A percentile compares a stretch with the other conserved stretches of the same genome.
phyloP scores from a whole-genome alignment of 352 stramenopile species.

The Sclerospora graminicola region DNA sequence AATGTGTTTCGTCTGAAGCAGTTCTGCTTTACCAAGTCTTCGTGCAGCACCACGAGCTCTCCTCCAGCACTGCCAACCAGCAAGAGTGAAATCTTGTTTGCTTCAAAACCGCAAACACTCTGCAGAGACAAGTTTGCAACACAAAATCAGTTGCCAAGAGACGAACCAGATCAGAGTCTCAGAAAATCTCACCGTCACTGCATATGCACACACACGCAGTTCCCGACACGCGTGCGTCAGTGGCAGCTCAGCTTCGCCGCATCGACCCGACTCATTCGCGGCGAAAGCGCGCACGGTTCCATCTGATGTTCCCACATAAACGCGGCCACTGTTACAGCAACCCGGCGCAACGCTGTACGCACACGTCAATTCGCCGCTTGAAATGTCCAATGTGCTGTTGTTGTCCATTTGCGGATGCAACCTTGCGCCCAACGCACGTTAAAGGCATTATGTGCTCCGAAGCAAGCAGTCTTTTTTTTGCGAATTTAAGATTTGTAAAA shows the following conservation, averaged over 20 bases:
- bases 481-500: too few species aligned
- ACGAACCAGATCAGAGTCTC: background rate
- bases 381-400: background rate
- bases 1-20: background rate
- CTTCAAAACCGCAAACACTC: constrained; percentile 25
- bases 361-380: constrained; percentile 16
- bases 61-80: constrained; percentile 27
- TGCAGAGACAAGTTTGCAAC: constrained; percentile 10
- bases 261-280: constrained; percentile 15
- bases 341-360: background rate
- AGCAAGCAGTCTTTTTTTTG: constrained; percentile 7
- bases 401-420: constrained; percentile 18
- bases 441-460: too few species aligned
- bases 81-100: constrained; percentile 13
- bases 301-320: constrained; percentile 19
- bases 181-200: constrained; percentile 17
- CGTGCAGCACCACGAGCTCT: constrained; percentile 37
- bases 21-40: constrained; percentile 17
- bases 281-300: constrained; percentile 20
- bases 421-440: background rate
- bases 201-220: constrained; percentile 7
- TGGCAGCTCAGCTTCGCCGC: constrained; percentile 4
- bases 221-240: constrained; percentile 7
- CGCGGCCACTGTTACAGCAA: constrained; percentile 3
- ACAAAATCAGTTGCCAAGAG: background rate